Base-by-base conservation (phyloP, 2,329 filamentous ascomycete species). In the Arthrobotrys conoides region DNA sequence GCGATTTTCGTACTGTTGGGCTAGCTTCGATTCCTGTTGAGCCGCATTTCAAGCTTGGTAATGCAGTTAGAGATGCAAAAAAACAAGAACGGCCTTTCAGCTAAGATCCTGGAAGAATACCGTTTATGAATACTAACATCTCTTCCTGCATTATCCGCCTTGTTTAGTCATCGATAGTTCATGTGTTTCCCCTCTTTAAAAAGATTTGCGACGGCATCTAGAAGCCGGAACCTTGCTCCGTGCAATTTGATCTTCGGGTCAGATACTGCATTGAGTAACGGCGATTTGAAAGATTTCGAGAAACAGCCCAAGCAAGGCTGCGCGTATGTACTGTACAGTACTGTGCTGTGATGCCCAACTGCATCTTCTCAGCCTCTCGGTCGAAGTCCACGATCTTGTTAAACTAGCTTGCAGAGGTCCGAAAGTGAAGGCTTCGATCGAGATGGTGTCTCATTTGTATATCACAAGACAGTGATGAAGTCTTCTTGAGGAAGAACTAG, bases 191-290 rank as follows among this genome's bases (percentile, higher is more conserved):
- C 53, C 16, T 27, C 53, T 61, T 3, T 30, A 6, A 30, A n/a
- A 30, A 30, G 27, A 3, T 30, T 41, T 36, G 6, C 33, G 9
- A n/a, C 33, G 18, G n/a, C 53, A 20, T 16, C 53, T 3, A 59
- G 30, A 38, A 14, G n/a, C 30, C n/a, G n/a, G 20, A 4, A 20
- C 53, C 53, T 30, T 59, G 53, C 14, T 6, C 27, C 4, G 16
- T 12, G 53, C 53, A 59, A 59, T 38, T 44, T 44, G 57, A 61
- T 61, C 57, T 41, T 44, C 57, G 36, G 57, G 57, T 12, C 18
- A 44, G 20, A 61, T 61, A 44, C 57, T 61, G 14, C 10, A 44
- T 61, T 18, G 5, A 44, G 57, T 20, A 44, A 61, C 57, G 57
- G 57, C 57, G 57, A 61, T 61, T 14, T 18, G 36, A 36, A 36